Percentiles rank a stretch among this genome's conserved stretches.
Conservation (phyloP, 202 grass and related monocot species). For the Setaria italica region DNA sequence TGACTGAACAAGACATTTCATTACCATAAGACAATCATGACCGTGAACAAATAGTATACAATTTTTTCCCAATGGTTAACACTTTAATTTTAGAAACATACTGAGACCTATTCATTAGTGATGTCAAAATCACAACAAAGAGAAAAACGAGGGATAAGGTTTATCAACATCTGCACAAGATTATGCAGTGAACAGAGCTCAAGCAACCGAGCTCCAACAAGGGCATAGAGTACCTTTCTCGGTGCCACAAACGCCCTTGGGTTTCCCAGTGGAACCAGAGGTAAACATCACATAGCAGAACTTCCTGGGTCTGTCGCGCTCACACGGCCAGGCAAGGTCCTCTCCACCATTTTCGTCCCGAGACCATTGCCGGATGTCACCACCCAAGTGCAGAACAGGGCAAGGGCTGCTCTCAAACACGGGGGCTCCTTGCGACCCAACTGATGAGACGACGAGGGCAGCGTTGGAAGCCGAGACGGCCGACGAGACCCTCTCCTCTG, state of each 20-base stretch:
- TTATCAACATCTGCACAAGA: not conserved
- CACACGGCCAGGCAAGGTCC: constrained; percentile 66
- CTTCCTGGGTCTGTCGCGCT: constrained; percentile 16
- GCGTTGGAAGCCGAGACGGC: constrained; percentile 60
- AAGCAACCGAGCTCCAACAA: not conserved
- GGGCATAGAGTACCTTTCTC: constrained; percentile 65
- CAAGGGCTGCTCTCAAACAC: constrained; percentile 37
- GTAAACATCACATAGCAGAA: constrained; percentile 96
- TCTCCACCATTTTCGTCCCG: constrained; percentile 6
- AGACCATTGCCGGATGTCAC: not conserved
- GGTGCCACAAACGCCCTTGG: constrained; percentile 85
- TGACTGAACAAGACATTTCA: not conserved
- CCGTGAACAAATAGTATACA: not conserved
- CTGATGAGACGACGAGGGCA: constrained; percentile 45
- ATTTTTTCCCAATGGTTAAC: no score
- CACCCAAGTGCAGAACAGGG: constrained; percentile 52
- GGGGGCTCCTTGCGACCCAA: not conserved
- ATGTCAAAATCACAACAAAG: not conserved
- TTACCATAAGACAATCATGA: not conserved
- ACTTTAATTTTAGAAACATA: not conserved
- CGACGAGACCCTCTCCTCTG: constrained; percentile 65
- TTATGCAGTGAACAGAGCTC: not conserved
- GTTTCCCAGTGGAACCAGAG: constrained; percentile 88
- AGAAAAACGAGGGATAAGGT: not conserved
- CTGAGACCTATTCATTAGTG: not conserved